Conservation (phyloP, 257 asterid genomes). For the Perilla frutescens region DNA sequence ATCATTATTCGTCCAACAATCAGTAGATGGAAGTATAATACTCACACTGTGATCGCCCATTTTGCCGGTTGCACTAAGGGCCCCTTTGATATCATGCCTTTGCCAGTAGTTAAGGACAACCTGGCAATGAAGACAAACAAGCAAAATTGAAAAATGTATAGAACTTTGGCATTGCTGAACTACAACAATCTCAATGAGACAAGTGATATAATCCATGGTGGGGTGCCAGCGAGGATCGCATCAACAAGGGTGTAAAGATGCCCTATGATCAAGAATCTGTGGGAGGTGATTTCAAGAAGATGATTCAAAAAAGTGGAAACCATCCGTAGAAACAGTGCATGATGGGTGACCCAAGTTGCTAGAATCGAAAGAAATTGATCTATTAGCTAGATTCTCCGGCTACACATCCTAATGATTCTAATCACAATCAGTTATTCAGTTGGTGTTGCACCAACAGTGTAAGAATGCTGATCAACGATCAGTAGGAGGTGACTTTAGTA, state of each 20-base stretch:
- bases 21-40: conserved; percentile 23
- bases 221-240: no score
- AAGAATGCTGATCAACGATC: no score
- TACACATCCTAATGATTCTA: no score
- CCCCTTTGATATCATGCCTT: conserved; percentile 90
- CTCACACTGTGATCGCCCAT: conserved; percentile 91
- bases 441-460: no score
- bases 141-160: neutral
- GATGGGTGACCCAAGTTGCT: neutral
- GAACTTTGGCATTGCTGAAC: conserved; percentile 16
- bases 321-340: neutral
- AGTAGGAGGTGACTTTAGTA: no score
- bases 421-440: no score
- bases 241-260: neutral
- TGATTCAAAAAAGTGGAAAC: neutral
- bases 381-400: no score
- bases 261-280: neutral
- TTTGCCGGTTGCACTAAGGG: conserved; percentile 69
- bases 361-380: neutral
- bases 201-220: no score
- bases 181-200: neutral
- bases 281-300: conserved; percentile 13
- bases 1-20: conserved; percentile 21
- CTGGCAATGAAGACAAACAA: conserved; percentile 49
- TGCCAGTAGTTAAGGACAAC: conserved; percentile 76